Evolutionary conservation across 306 rosid species (phyloP).

Genomic region (Betula pendula): DNA sequence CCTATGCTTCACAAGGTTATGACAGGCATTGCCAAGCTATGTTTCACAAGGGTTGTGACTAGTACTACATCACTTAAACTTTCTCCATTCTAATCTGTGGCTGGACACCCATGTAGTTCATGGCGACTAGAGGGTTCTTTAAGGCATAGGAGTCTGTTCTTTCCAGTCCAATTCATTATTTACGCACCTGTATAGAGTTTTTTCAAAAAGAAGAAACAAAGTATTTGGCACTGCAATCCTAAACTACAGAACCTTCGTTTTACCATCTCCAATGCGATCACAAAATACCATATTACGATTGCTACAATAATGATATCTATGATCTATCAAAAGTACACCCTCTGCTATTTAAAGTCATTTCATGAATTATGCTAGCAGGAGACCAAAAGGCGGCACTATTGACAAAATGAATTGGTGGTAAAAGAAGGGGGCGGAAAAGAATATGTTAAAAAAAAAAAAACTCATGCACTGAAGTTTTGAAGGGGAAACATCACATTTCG

Average conservation of each 20-base stretch:
- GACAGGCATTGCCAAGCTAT: neutral
- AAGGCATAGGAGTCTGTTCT: neutral
- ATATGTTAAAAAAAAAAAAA: neutral
- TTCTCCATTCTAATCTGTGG: neutral
- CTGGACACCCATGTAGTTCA: neutral
- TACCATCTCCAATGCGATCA: neutral
- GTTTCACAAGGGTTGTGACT: neutral
- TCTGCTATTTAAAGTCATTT: neutral
- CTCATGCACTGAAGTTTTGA: neutral
- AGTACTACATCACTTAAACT: neutral
- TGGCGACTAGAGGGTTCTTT: too few relatives aligned
- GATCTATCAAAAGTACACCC: neutral
- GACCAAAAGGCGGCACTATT: neutral
- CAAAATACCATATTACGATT: neutral
- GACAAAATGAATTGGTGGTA: neutral
- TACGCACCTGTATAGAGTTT: neutral
- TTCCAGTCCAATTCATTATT: neutral
- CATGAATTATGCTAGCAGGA: neutral
- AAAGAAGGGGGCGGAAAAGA: neutral
- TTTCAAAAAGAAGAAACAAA: neutral
- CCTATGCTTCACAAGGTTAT: neutral
- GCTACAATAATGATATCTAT: neutral
- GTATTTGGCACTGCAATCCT: neutral
- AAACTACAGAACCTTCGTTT: neutral
- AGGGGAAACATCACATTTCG: neutral